phyloP scores from a whole-genome alignment of 2,329 filamentous ascomycete species.

The Epicoccum sorghinum region DNA sequence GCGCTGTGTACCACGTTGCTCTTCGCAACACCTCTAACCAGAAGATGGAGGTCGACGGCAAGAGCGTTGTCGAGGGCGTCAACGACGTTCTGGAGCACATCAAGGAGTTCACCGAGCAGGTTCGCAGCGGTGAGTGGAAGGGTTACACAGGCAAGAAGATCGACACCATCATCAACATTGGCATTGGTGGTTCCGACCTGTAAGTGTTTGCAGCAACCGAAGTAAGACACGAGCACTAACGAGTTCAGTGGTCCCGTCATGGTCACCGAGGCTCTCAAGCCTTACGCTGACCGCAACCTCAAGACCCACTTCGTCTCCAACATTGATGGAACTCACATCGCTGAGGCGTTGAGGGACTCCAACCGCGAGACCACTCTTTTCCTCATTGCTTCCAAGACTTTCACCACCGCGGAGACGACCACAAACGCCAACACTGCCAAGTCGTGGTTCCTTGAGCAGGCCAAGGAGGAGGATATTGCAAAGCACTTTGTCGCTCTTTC shows the following conservation, averaged over 20 bases:
- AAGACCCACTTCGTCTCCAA: slow-evolving; percentile 99
- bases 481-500: slow-evolving; percentile 99
- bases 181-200: slow-evolving; percentile 98
- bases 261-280: slow-evolving; percentile 97
- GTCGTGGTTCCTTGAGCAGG: slow-evolving; percentile 89
- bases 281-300: slow-evolving; percentile 84
- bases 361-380: slow-evolving; percentile 99
- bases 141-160: slow-evolving; percentile 97
- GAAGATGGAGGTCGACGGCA: slow-evolving; percentile 82
- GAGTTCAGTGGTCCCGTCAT: slow-evolving; percentile 81
- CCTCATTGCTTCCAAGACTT: slow-evolving; percentile 98
- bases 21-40: slow-evolving; percentile 88
- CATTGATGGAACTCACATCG: slow-evolving; percentile 98
- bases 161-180: slow-evolving; percentile 94
- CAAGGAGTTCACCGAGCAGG: slow-evolving; percentile 96
- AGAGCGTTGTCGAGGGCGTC: slow-evolving; percentile 94
- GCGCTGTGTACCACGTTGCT: slow-evolving; percentile 94
- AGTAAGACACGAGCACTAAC: slow-evolving; percentile 28
- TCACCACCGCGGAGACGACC: slow-evolving; percentile 95
- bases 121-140: slow-evolving; percentile 95
- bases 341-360: slow-evolving; percentile 85
- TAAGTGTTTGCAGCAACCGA: slow-evolving; percentile 57
- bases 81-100: slow-evolving; percentile 93
- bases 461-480: slow-evolving; percentile 80
- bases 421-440: slow-evolving; percentile 99